Base-by-base conservation (phyloP, 2,329 filamentous ascomycete genomes). In the Ceratocystis albifundus region DNA sequence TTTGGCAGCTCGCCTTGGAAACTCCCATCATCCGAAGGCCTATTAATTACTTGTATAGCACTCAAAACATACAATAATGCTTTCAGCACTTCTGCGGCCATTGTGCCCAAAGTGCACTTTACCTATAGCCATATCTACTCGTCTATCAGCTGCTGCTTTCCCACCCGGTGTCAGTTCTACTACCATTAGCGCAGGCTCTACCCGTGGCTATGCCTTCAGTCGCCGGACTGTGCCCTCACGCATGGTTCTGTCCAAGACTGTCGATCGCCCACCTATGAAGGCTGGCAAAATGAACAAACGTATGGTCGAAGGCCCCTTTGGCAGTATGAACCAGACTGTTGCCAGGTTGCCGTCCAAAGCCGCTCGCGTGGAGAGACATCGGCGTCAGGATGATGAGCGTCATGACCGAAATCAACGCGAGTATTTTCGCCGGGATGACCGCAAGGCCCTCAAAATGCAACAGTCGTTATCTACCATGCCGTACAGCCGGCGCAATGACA, bases 361-460 rank as follows among this genome's bases (percentile, higher is more conserved):
- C 7, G 50, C 57, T 17, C 63, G 61, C 15, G 32, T n/a, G 17
- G 53, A 65, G 45, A 41, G 46, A 17, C 57, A 63, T 15, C 17
- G 45, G 30, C 45, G 50, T 12, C 59, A 64, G n/a, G 64, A 64
- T 25, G 64, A 59, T 30, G 67, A 65, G 22, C 53, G 44, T 32
- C 28, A 67, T 64, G 69, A 69, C 64, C 68, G 71, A 44, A 74
- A 74, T 64, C 72, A 74, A 69, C 69, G 72, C 67, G 72, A 77
- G 70, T 76, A 74, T 78, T 71, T 70, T 63, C 69, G 69, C 48
- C 70, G 67, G 59, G 74, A 76, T 69, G 72, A 76, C 75, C 79
- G 73, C 75, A 92, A 95, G 74, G 92, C 93, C 3, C 80, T 97
- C 75, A 96, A 95, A 77, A 97, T 97, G 93, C 93, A 96, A 74